Base-by-base conservation (phyloP, 306 rosid genomes). In the Vigna unguiculata region DNA sequence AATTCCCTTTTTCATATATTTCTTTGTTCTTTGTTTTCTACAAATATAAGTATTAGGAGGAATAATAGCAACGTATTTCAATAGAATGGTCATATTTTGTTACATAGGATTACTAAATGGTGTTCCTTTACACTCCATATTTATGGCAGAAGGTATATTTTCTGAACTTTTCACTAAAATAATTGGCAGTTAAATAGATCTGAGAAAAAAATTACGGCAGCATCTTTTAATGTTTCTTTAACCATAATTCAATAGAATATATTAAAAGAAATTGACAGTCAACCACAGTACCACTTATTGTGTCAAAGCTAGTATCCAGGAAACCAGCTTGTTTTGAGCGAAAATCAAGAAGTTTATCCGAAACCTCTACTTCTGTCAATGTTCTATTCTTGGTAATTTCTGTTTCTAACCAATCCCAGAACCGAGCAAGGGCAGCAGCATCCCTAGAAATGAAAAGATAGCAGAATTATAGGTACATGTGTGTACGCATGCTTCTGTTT, bases 401-500 rank as follows among this genome's bases (percentile, higher is more conserved):
- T 46, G 86, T 91, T 85, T 95, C 97, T 19, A 92, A 51, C 98
- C 98, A 95, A 76, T 78, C 91, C 98, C 98, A 95, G 83, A 95
- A 95, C 80, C 87, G 95, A 70, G 91, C 88, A 62, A 92, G 90
- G 63, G 96, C 96, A 74, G 97, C 97, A 34, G 96, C 98, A 83
- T 95, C 98, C 88, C 98, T 95, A 87, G 80, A 86, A 82, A 70
- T 68, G 77, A 72, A 64, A 77, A 73, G 64, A 59, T 57, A 78
- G 67, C 76, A 82, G 22, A 55, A 32, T 84, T 59, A 69, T 76
- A 83, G 55, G n/a, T 21, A 5, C 13, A 1, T 52, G 7, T 34
- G 40, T 34, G 9, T 34, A 34, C 6, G 40, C 38, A 34, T 61
- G 47, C 54, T 75, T 66, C 10, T 36, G n/a, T 40, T 57, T 30